Conservation (phyloP, 2,329 filamentous ascomycete genomes). For the Sclerotinia sclerotiorum region DNA sequence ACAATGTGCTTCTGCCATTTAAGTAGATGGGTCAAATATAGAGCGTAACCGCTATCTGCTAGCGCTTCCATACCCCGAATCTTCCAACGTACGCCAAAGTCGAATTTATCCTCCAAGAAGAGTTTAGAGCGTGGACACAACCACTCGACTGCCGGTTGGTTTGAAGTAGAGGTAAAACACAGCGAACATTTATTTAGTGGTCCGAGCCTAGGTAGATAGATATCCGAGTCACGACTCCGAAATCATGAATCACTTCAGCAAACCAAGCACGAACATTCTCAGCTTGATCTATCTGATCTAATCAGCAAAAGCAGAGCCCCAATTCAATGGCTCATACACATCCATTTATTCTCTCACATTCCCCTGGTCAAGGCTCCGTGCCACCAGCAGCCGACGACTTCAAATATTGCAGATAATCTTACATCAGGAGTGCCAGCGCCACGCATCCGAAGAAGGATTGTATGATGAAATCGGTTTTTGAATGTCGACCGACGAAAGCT, state of each 20-base stretch:
- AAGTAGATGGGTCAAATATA: background rate
- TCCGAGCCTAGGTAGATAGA: background rate
- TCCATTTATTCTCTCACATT: background rate
- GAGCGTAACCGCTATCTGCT: constrained; percentile 8
- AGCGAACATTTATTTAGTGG: background rate
- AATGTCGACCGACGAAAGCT: constrained; percentile 74
- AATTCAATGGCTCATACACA: background rate
- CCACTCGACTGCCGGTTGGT: background rate
- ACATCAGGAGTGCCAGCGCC: constrained; percentile 25
- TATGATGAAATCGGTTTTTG: constrained; percentile 68
- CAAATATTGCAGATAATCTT: constrained; percentile 5
- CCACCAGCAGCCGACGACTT: constrained; percentile 18
- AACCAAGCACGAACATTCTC: constrained; percentile 1
- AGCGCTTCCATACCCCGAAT: background rate
- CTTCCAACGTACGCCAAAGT: background rate
- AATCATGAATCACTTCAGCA: constrained; percentile 13
- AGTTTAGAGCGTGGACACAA: background rate
- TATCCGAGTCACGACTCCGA: background rate
- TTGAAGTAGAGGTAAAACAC: background rate
- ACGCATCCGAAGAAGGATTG: constrained; percentile 51
- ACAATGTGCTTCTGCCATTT: background rate
- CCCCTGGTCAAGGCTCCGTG: background rate
- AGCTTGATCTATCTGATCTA: background rate
- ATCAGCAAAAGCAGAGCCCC: constrained; percentile 3
- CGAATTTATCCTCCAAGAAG: background rate